Base-by-base conservation (phyloP, 2,329 filamentous ascomycete genomes). In the Pseudocercospora vitis region DNA sequence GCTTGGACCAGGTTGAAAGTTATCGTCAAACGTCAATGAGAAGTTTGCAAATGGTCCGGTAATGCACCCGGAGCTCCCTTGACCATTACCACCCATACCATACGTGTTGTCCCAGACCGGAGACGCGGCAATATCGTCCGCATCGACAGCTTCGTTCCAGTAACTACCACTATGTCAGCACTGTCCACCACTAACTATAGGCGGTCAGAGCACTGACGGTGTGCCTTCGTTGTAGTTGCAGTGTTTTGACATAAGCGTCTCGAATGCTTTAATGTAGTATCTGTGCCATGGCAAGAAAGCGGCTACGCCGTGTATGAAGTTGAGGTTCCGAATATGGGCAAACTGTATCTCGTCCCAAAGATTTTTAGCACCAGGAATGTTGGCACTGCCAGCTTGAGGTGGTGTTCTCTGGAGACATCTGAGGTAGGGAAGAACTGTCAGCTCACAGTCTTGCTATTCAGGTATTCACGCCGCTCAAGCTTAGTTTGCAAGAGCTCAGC, bases 271-370 rank as follows among this genome's bases (percentile, higher is more conserved):
- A 18, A 60, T 44, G 42, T 62, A 62, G 39, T 60, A 60, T 44
- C 60, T 53, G 40, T 62, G 60, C 60, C 60, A 62, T 2, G 58
- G 57, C 11, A 62, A 37, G 35, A 62, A 62, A 8, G 56, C 53
- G 11, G 53, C 33, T 8, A 62, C 60, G 21, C 60, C 60, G 42
- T 62, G 60, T 29, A 62, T 62, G 45, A 55, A 56, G n/a, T 58
- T 60, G n/a, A 52, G 53, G 28, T 57, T 57, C 28, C 57, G 53
- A 12, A 62, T 55, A 31, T 62, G 60, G 18, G 54, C 56, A 45
- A 56, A 62, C 29, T 62, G 60, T 21, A 62, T 45, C 31, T 62
- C 60, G 40, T 62, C 60, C 60, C 60, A 62, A 29, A 62, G 40
- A 21, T 37, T 49, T 23, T 42, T 33, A 12, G 60, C 60, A 23